Evolutionary conservation across 139 green algal genomes (phyloP), one percentile per base, ranked within the genome.

Genomic region (Chlamydomonas sp.): DNA sequence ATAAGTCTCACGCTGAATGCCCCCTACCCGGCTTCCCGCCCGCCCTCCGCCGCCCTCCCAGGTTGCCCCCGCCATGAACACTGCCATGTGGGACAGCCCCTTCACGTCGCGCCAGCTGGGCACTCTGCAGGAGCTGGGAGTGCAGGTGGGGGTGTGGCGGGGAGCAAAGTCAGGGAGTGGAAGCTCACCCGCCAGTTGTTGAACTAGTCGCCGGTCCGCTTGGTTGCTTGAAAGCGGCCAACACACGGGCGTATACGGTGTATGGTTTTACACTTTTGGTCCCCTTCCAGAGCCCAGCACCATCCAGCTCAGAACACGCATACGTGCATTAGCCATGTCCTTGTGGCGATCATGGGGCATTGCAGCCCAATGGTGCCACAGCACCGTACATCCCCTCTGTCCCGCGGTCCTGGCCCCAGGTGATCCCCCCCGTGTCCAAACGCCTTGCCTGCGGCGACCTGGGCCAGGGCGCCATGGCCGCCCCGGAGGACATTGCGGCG

Each of bases 1-100:
- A 16, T 72, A 63, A 66, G 3, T 9, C n/a, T 73, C 49, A 5
- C 59, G 67, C 49, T 61, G 59, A 20, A 62, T 79, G 31, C 15
- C 49, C 59, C 17, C n/a, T 31, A 15, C 77, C 58, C 66, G 57
- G 2, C 57, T 83, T 1, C 18, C 57, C 58, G 6, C 86, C 15
- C 18, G 73, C 6, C 72, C 3, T 9, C 75, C 94, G 9, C 31
- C 31, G 31, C 20, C 7, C 16, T 66, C 96, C 64, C 87, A 99
- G 90, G 91, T 98, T 12, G 95, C 97, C 0, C 97, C 98, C 63
- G 98, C 98, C 58, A 99, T 99, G 98, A 99, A 99, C 94, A 99
- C 98, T 0, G 89, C 94, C 74, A 99, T 99, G 98, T 99, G 97
- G 97, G 89, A 95, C 5, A 95, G 85, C 83, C 95, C 95, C 15